phyloP scores from a whole-genome alignment of 768 basidiomycete genomes.

The Trametes punicea region DNA sequence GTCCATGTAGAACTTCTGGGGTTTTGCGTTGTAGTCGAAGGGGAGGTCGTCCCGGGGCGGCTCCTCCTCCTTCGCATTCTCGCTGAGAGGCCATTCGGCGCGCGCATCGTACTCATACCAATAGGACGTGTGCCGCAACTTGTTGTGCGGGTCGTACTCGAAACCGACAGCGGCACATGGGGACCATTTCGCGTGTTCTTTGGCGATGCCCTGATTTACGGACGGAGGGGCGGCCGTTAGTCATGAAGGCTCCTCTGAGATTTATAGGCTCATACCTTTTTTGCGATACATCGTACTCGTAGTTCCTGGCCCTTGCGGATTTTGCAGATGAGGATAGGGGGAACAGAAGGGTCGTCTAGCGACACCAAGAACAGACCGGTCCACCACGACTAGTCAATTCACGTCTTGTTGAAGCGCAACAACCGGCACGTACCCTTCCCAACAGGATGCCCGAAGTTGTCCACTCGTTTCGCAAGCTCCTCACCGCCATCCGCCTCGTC shows the following conservation, averaged over 20 bases:
- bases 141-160: constrained; percentile 98
- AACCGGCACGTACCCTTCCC: constrained; percentile 66
- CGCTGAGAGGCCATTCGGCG: constrained; percentile 88
- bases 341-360: constrained; percentile 54
- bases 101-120: constrained; percentile 87
- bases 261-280: constrained; percentile 62
- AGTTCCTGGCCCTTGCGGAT: constrained; percentile 94
- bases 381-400: neutral
- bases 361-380: neutral
- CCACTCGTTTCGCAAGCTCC: constrained; percentile 69
- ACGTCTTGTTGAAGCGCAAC: neutral
- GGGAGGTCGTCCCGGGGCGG: constrained; percentile 72
- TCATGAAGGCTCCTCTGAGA: no score
- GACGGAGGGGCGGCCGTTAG: neutral
- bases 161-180: constrained; percentile 93
- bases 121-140: constrained; percentile 90
- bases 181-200: constrained; percentile 99
- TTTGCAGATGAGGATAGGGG: constrained; percentile 85
- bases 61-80: constrained; percentile 84
- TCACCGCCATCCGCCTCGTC: constrained; percentile 53
- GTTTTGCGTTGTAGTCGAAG: constrained; percentile 87
- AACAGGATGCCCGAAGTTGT: constrained; percentile 77
- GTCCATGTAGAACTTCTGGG: constrained; percentile 89
- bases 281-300: constrained; percentile 79
- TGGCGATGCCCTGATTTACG: constrained; percentile 78